A percentile compares a stretch with the other conserved stretches of the same genome.
Evolutionary conservation across 768 basidiomycete species (phyloP).

Genomic region (Lanmaoa pseudosensibilis): DNA sequence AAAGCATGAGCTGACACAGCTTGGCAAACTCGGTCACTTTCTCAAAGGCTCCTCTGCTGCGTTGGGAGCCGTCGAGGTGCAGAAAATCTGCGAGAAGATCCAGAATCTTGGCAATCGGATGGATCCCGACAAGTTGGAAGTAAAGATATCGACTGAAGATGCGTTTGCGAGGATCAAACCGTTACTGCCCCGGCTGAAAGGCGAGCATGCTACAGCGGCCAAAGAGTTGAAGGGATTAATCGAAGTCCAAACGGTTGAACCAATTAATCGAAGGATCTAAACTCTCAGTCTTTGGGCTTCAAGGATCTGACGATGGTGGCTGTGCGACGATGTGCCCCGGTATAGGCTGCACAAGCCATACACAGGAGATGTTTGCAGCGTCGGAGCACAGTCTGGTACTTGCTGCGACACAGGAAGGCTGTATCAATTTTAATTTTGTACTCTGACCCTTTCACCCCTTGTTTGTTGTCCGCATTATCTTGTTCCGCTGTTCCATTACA

Average conservation of each 20-base stretch:
- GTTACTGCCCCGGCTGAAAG: slow-evolving; percentile 58
- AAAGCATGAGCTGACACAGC: slow-evolving; percentile 56
- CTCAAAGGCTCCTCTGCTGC: slow-evolving; percentile 97
- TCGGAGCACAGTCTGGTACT: slow-evolving; percentile 19
- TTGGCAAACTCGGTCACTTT: slow-evolving; percentile 86
- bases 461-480: slow-evolving; percentile 20
- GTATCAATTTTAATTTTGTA: slow-evolving; percentile 27
- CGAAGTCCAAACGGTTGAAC: slow-evolving; percentile 4
- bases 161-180: slow-evolving; percentile 58
- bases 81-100: slow-evolving; percentile 84
- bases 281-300: not conserved
- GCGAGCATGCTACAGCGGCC: slow-evolving; percentile 70
- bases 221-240: slow-evolving; percentile 55
- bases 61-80: slow-evolving; percentile 80
- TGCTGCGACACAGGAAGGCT: slow-evolving; percentile 19
- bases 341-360: slow-evolving; percentile 4
- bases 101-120: slow-evolving; percentile 74
- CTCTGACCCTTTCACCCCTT: slow-evolving; percentile 18
- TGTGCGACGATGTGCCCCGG: slow-evolving; percentile 14
- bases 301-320: slow-evolving; percentile 7
- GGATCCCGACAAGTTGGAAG: slow-evolving; percentile 52
- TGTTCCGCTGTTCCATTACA: slow-evolving; percentile 22
- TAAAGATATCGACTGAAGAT: slow-evolving; percentile 46
- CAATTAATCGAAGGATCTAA: too few species aligned
- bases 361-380: slow-evolving; percentile 15